Percentiles rank a stretch among this genome's conserved stretches.
phyloP scores from a whole-genome alignment of 805 yeast genomes.

The Candida peoriensis region DNA sequence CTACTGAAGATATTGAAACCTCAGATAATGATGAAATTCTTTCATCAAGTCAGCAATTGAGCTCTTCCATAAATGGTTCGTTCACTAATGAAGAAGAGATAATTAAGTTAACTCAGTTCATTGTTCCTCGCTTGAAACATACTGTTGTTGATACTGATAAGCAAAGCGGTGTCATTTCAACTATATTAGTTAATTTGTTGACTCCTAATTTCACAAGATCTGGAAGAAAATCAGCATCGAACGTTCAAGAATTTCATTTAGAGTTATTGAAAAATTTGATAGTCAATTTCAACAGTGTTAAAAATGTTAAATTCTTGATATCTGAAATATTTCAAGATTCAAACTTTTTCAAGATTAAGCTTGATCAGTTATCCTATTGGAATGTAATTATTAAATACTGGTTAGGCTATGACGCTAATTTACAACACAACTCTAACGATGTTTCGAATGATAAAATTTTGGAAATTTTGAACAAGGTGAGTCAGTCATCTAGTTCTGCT shows the following conservation, averaged over 20 bases:
- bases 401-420: slow-evolving; percentile 48
- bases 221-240: slow-evolving; percentile 32
- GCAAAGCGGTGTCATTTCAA: slow-evolving; percentile 41
- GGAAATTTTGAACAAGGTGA: slow-evolving; percentile 40
- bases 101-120: slow-evolving; percentile 34
- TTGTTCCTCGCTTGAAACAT: slow-evolving; percentile 25
- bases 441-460: slow-evolving; percentile 41
- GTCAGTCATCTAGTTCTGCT: slow-evolving; percentile 40
- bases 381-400: slow-evolving; percentile 51
- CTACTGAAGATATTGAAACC: no score
- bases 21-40: slow-evolving; percentile 6
- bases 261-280: slow-evolving; percentile 36
- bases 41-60: slow-evolving; percentile 2
- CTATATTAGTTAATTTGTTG: slow-evolving; percentile 49
- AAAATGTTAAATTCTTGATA: slow-evolving; percentile 60
- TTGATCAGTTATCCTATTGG: slow-evolving; percentile 41
- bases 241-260: slow-evolving; percentile 37
- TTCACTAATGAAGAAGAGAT: slow-evolving; percentile 34
- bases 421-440: slow-evolving; percentile 1
- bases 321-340: slow-evolving; percentile 62
- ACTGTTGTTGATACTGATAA: slow-evolving; percentile 55
- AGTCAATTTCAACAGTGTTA: slow-evolving; percentile 29
- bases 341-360: slow-evolving; percentile 42
- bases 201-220: slow-evolving; percentile 45
- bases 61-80: slow-evolving; percentile 16